Evolutionary conservation across 1,139 yeast genomes (phyloP).

Genomic region (Lodderomyces margitis): DNA sequence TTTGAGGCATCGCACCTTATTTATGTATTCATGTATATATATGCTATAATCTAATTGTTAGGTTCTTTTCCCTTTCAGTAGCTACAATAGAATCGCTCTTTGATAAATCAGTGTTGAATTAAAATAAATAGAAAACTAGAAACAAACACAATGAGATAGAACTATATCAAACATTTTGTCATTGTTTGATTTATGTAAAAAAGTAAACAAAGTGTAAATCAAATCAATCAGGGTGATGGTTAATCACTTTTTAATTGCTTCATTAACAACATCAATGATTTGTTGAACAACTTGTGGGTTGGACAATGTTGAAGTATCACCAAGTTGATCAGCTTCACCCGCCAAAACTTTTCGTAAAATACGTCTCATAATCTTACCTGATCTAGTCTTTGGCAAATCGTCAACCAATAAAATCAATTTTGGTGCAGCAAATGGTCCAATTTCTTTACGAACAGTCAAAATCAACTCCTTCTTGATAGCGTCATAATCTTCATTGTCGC

Average conservation of each 20-base stretch:
- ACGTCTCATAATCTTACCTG: conserved; percentile 84
- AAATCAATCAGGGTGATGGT: neutral
- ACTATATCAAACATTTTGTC: neutral
- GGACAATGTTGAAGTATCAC: conserved; percentile 75
- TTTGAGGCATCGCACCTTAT: too few species aligned
- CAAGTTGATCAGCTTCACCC: conserved; percentile 76
- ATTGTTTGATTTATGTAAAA: neutral
- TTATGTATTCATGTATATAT: too few species aligned
- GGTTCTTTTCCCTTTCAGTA: too few species aligned
- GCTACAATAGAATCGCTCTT: too few species aligned
- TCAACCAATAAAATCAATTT: conserved; percentile 68
- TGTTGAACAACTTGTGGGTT: conserved; percentile 70
- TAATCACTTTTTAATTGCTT: neutral
- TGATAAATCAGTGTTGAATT: too few species aligned
- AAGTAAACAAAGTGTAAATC: neutral
- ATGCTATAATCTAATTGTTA: too few species aligned
- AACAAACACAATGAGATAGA: neutral
- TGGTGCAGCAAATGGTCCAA: conserved; percentile 85
- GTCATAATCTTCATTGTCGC: conserved; percentile 37
- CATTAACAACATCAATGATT: conserved; percentile 58
- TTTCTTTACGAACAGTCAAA: conserved; percentile 72
- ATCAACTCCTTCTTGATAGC: conserved; percentile 68
- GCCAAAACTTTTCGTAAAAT: conserved; percentile 74
- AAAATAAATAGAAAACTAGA: too few species aligned
- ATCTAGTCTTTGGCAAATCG: conserved; percentile 80